A percentile compares a stretch with the other conserved stretches of the same genome.
Evolutionary conservation across 2,329 filamentous ascomycete species (phyloP).

Genomic region (Passalora sequoiae): DNA sequence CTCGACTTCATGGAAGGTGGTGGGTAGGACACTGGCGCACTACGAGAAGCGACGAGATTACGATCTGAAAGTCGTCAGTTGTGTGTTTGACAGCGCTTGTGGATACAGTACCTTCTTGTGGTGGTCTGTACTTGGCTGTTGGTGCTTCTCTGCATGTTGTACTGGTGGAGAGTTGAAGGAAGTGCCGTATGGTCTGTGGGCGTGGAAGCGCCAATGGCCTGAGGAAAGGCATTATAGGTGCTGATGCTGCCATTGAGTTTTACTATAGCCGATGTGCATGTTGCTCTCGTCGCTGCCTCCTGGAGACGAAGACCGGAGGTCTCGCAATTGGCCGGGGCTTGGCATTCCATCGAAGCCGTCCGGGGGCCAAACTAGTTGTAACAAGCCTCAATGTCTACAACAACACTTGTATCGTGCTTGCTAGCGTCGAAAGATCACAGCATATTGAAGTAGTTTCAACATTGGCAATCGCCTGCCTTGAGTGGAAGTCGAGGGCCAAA

Average conservation of each 20-base stretch:
- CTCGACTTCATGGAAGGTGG: constrained; percentile 30
- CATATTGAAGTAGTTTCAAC: no score
- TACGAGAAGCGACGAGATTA: constrained; percentile 33
- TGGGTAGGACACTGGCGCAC: constrained; percentile 31
- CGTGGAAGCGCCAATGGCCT: constrained; percentile 38
- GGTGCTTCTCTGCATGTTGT: constrained; percentile 24
- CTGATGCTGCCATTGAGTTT: constrained; percentile 34
- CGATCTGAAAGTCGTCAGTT: constrained; percentile 19
- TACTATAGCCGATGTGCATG: no score
- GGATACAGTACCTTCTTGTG: constrained; percentile 23
- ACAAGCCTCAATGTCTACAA: no score
- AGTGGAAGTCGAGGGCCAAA: no score
- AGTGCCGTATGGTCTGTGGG: constrained; percentile 34
- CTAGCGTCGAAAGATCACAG: no score
- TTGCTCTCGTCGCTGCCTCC: constrained; percentile 7
- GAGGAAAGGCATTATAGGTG: constrained; percentile 37
- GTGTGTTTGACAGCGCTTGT: constrained; percentile 10
- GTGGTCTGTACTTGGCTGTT: constrained; percentile 27
- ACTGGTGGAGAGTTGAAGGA: constrained; percentile 39
- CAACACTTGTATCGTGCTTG: no score
- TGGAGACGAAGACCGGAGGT: not conserved
- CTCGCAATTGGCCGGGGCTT: no score
- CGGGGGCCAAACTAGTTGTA: no score
- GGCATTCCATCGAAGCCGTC: no score
- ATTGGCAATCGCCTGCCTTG: no score